A percentile compares a stretch with the other conserved stretches of the same genome.
Evolutionary conservation across 495 filamentous ascomycete genomes (phyloP).

Genomic region (Penicillium argentinense): DNA sequence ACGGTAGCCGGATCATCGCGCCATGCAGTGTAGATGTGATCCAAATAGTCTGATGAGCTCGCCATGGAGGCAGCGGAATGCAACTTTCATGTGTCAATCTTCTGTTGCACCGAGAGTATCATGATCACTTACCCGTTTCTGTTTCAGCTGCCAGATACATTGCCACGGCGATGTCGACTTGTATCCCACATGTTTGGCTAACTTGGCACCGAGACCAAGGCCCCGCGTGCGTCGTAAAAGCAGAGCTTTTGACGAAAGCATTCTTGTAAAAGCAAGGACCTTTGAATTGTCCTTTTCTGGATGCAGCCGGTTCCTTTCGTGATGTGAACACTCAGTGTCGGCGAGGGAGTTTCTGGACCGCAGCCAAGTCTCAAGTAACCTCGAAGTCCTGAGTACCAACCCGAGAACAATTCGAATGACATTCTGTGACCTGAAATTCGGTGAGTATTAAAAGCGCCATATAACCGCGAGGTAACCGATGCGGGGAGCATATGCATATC

Average conservation of each 20-base stretch:
- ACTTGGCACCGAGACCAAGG: constrained; percentile 39
- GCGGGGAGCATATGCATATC: constrained; percentile 1
- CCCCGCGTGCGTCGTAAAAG: constrained; percentile 52
- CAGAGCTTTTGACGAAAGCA: background rate
- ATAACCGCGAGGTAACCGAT: constrained; percentile 14
- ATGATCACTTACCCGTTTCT: background rate
- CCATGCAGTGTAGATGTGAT: constrained; percentile 99
- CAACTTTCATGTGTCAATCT: too few species aligned
- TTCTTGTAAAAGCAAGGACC: too few species aligned
- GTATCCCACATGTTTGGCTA: background rate
- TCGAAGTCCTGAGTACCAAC: too few species aligned
- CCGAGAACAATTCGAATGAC: too few species aligned
- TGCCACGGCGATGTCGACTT: background rate
- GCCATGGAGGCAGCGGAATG: constrained; percentile 62
- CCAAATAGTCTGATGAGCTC: constrained; percentile 96
- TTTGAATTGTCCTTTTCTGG: too few species aligned
- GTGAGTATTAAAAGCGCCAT: constrained; percentile 5
- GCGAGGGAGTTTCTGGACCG: too few species aligned
- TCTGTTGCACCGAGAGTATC: background rate
- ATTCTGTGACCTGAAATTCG: too few species aligned
- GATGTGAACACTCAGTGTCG: too few species aligned
- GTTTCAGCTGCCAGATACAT: background rate
- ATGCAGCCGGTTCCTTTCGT: too few species aligned
- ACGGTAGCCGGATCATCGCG: constrained; percentile 90
- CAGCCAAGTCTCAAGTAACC: too few species aligned